Conservation (phyloP, 1,284 basidiomycete species). For the Puccinia triticina region DNA sequence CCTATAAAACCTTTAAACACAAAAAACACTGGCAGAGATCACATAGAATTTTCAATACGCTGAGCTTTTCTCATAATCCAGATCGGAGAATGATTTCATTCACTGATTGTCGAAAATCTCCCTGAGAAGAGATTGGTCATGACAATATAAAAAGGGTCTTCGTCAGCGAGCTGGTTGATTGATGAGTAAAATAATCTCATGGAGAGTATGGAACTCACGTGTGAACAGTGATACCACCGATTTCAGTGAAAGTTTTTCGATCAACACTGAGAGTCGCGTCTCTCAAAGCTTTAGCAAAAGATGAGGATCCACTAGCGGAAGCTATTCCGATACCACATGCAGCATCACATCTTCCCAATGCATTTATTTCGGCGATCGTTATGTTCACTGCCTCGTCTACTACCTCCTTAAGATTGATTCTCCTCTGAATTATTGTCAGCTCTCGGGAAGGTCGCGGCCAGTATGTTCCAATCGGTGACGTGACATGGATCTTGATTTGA, state of each 20-base stretch:
- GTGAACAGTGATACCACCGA: constrained; percentile 32
- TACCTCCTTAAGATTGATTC: not conserved
- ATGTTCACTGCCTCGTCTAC: constrained; percentile 21
- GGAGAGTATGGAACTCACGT: constrained; percentile 15
- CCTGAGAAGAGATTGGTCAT: not conserved
- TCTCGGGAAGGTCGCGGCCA: constrained; percentile 32
- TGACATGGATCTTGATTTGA: constrained; percentile 30
- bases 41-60: not conserved
- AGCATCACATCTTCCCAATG: constrained; percentile 19
- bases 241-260: constrained; percentile 24
- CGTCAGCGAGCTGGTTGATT: not conserved
- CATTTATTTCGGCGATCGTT: constrained; percentile 31
- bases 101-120: constrained; percentile 31
- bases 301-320: not conserved
- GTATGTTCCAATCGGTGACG: constrained; percentile 29
- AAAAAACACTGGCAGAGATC: not conserved
- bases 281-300: constrained; percentile 29
- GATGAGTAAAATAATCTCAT: not conserved
- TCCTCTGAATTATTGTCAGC: constrained; percentile 11
- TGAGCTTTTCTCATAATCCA: not conserved
- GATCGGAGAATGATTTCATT: not conserved
- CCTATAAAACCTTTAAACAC: no score
- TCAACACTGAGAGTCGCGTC: constrained; percentile 17
- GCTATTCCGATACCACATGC: constrained; percentile 26
- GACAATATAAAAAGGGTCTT: not conserved